Evolutionary conservation across 352 stramenopile species (phyloP).

Genomic region (Phytophthora lateralis): DNA sequence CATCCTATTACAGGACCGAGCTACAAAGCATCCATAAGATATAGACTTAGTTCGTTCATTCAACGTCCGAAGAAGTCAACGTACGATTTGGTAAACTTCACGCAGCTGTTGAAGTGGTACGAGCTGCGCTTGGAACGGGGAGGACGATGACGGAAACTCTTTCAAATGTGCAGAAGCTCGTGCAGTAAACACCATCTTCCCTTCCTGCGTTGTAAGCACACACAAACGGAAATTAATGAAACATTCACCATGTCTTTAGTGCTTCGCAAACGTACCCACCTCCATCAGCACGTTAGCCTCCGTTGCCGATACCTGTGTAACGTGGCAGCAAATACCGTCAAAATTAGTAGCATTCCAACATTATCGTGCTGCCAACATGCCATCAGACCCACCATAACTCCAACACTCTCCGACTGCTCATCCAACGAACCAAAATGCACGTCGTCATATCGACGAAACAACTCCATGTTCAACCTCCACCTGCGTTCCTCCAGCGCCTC

Average conservation of each 20-base stretch:
- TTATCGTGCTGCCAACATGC: constrained; percentile 15
- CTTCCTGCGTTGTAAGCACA: constrained; percentile 2
- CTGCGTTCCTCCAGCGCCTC: constrained; percentile 28
- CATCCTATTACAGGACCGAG: constrained; percentile 54
- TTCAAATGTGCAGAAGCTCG: constrained; percentile 16
- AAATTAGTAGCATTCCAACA: not conserved
- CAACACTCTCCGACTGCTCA: constrained; percentile 19
- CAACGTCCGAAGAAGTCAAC: constrained; percentile 2
- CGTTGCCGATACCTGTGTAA: constrained; percentile 26
- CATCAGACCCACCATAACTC: constrained; percentile 49
- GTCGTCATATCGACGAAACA: constrained; percentile 41
- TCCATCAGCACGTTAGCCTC: constrained; percentile 47
- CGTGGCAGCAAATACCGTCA: not conserved
- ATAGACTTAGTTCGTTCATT: not conserved
- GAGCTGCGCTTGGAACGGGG: constrained; percentile 6
- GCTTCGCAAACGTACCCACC: constrained; percentile 22
- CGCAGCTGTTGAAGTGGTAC: constrained; percentile 8
- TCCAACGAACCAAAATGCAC: constrained; percentile 34
- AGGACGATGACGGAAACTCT: constrained; percentile 8
- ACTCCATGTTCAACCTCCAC: constrained; percentile 6
- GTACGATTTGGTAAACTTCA: constrained; percentile 24
- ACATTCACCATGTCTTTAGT: not conserved
- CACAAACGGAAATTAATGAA: not conserved
- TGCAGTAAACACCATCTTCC: constrained; percentile 3
- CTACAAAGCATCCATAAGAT: constrained; percentile 13